A percentile compares a stretch with the other conserved stretches of the same genome.
These are phyloP conservation scores for Lineolata rhizophorae DNA, from an alignment of 495 filamentous ascomycete species.

Conservation along the genomic window DNA sequence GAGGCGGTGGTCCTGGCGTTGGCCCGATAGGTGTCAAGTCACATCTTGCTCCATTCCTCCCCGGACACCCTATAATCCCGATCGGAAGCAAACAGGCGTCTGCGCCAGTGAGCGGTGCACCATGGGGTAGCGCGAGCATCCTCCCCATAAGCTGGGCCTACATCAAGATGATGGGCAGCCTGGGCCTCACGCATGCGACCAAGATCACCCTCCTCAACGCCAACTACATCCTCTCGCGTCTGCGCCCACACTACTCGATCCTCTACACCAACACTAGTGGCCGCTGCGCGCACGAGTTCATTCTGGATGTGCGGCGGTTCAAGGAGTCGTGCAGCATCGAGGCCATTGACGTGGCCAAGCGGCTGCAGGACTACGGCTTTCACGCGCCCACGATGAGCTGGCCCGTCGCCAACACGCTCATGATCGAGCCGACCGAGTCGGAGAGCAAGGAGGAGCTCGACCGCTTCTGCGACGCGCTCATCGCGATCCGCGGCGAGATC, in stretches of 20 bases:
- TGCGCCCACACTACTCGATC: conserved; percentile 77
- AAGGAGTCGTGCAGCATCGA: conserved; percentile 71
- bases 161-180: conserved; percentile 87
- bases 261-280: conserved; percentile 77
- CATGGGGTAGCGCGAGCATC: conserved; percentile 83
- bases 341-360: conserved; percentile 93
- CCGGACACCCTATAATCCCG: conserved; percentile 43
- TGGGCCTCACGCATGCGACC: conserved; percentile 82
- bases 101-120: conserved; percentile 63
- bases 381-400: conserved; percentile 97
- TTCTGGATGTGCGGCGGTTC: conserved; percentile 73
- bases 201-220: conserved; percentile 89
- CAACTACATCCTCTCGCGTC: conserved; percentile 87
- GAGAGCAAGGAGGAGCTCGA: conserved; percentile 89
- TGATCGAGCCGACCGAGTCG: conserved; percentile 96
- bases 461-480: conserved; percentile 81
- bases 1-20: conserved; percentile 86
- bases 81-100: conserved; percentile 41
- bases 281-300: conserved; percentile 96
- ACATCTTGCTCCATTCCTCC: conserved; percentile 61
- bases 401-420: conserved; percentile 89
- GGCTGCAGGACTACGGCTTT: conserved; percentile 95
- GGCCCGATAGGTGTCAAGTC: conserved; percentile 84
- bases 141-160: conserved; percentile 96
- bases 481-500: conserved; percentile 77